Base-by-base conservation (phyloP, 75 land plant species). In the Pinus tabuliformis region DNA sequence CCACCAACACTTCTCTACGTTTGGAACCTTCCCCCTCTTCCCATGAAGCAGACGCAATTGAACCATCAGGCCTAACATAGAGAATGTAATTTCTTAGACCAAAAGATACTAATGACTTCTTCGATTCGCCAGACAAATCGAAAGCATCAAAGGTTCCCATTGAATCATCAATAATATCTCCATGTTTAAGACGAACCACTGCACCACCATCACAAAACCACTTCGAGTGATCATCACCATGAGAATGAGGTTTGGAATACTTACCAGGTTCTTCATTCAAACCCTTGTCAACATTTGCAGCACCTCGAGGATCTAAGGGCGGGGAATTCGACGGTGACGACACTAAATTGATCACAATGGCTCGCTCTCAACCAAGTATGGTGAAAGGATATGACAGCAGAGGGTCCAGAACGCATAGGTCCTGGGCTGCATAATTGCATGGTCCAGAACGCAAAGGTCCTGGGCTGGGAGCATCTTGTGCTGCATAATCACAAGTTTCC, bases 131-230 rank as follows among this genome's bases (percentile, higher is more conserved):
- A 83, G 91, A 81, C n/a, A 85, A 76, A 62, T 85, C 76, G 37
- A 90, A 52, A 49, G 99, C 91, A 86, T 93, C 92, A 87, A 96
- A 96, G 12, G 86, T 85, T 62, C 90, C 94, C 85, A 88, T 81
- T 28, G 92, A 86, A 77, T 96, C 99, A 84, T 96, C 99, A 76
- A 96, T 79, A 49, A 81, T 75, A 70, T 91, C 92, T 12, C 92
- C 94, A 78, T 82, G 73, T 52, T 87, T 77, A 18, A 96, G 87
- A 65, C 83, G 39, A 36, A 93, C 84, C 58, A 83, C 79, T 5
- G 90, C 91, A 80, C 83, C 85, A n/a, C 86, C 90, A 60, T 72
- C 59, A 26, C 26, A 26, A 26, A 26, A 26, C 26, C 0, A 26
- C 26, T 26, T 26, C 26, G 26, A 26, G 26, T 0, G 26, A 26